A percentile compares a stretch with the other conserved stretches of the same genome.
Evolutionary conservation across 2,329 filamentous ascomycete species (phyloP).

Genomic region (Talaromyces islandicus): DNA sequence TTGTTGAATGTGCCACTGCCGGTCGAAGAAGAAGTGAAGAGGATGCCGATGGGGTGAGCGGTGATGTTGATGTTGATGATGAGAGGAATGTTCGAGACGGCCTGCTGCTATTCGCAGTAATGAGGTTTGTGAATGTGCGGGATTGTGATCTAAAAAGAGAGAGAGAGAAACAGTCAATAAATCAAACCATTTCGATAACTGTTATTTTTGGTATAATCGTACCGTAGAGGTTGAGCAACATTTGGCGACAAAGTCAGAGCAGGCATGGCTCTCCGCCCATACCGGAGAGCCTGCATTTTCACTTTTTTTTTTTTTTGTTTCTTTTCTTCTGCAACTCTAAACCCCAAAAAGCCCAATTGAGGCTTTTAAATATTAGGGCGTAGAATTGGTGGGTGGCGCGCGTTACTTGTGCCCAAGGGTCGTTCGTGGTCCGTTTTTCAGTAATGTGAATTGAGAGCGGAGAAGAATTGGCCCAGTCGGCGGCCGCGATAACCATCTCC

Average conservation of each 20-base stretch:
- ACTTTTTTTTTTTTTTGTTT: neutral
- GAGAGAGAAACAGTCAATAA: neutral
- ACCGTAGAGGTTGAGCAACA: constrained; percentile 3
- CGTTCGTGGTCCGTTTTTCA: neutral
- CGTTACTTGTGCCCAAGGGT: neutral
- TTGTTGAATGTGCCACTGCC: constrained; percentile 1
- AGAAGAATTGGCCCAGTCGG: constrained; percentile 2
- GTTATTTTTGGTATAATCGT: neutral
- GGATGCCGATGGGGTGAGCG: constrained; percentile 20
- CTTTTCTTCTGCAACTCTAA: neutral
- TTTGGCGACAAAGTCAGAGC: constrained; percentile 16
- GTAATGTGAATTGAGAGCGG: neutral
- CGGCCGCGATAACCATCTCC: constrained; percentile 15
- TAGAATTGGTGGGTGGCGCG: neutral
- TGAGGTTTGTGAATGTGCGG: neutral
- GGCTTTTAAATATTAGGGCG: neutral
- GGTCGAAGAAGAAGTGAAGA: constrained; percentile 23
- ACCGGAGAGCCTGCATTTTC: constrained; percentile 29
- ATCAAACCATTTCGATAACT: neutral
- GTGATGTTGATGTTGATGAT: neutral
- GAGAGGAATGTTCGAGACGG: neutral
- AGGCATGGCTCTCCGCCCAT: constrained; percentile 22
- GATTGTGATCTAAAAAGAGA: neutral
- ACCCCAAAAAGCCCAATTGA: neutral
- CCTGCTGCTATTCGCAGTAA: neutral